Evolutionary conservation across 331 rosid genomes (phyloP), one percentile per base, ranked within the genome.

Genomic region (Dryas integrifolia): DNA sequence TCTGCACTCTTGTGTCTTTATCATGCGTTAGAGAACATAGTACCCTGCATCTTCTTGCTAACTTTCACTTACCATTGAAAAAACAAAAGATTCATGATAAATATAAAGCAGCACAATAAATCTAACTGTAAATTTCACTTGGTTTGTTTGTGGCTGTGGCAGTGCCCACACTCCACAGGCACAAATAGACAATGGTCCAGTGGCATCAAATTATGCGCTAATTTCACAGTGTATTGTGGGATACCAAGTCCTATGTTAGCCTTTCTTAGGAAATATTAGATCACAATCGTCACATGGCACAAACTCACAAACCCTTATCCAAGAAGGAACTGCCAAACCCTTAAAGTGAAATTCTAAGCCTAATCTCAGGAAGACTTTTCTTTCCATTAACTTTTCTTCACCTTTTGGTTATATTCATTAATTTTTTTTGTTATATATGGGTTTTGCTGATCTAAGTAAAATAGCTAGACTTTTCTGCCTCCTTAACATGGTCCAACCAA

Each of bases 361-460:
- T 56, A 39, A 55, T 73, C 55, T 61, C 58, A 8, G 45, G 73
- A 76, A n/a, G 9, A 30, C 58, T 72, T 52, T 4, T 40, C 56
- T 57, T 68, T 13, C 45, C 45, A 48, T 68, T 45, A 63, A 73
- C 58, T 62, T 72, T 67, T 61, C 58, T 35, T 64, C 40, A 18
- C 67, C 70, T 68, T 60, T 74, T 18, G 8, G 12, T 52, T 5
- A 15, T 18, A 0, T 18, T 73, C 60, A 65, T 65, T 65, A 7
- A 63, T 12, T 55, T 74, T 67, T 10, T 39, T 26, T 35, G 47
- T 70, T 16, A 70, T 24, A 41, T 70, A 48, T 78, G 85, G 78
- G 70, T 70, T 77, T 67, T 53, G 75, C 86, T 82, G 78, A 77
- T 72, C 53, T 10, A 69, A 69, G 69, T 75, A 50, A 18, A 65